Conservation (phyloP, 306 rosid genomes). For the Lathyrus aphaca region DNA sequence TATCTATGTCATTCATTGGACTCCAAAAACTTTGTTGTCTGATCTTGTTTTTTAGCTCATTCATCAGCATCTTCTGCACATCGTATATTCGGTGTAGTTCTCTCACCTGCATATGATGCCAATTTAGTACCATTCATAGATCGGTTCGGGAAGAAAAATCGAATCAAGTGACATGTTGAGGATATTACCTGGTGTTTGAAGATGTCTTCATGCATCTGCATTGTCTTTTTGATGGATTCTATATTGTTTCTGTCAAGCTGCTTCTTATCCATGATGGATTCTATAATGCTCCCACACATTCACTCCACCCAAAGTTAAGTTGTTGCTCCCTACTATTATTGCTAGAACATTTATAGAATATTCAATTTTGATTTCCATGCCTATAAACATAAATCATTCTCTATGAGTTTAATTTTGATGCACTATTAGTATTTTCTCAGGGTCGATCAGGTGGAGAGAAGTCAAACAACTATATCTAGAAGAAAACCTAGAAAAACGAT, state of each 20-base stretch:
- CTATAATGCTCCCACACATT: conserved; percentile 66
- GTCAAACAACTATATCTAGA: too few relatives aligned
- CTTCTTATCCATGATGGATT: conserved; percentile 61
- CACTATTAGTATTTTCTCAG: background rate
- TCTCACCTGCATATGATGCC: conserved; percentile 57
- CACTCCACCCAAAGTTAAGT: conserved; percentile 57
- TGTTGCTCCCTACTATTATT: conserved; percentile 53
- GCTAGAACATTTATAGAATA: conserved; percentile 63
- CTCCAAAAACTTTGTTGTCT: conserved; percentile 48
- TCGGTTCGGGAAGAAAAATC: background rate
- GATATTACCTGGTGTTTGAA: conserved; percentile 79
- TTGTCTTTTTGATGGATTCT: conserved; percentile 74
- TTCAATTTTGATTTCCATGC: conserved; percentile 87
- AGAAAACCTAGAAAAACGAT: too few relatives aligned
- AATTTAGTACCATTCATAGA: too few relatives aligned
- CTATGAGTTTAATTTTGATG: background rate
- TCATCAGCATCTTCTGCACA: conserved; percentile 82
- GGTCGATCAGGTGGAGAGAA: too few relatives aligned
- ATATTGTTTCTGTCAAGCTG: conserved; percentile 57
- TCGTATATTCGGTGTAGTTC: conserved; percentile 84
- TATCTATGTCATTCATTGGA: conserved; percentile 44
- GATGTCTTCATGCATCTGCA: conserved; percentile 84
- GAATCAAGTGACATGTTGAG: conserved; percentile 8
- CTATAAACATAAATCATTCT: conserved; percentile 38
- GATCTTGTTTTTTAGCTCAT: conserved; percentile 54